Evolutionary conservation across 2,329 filamentous ascomycete genomes (phyloP), one percentile per base, ranked within the genome.

Genomic region (Escovopsis sp.): DNA sequence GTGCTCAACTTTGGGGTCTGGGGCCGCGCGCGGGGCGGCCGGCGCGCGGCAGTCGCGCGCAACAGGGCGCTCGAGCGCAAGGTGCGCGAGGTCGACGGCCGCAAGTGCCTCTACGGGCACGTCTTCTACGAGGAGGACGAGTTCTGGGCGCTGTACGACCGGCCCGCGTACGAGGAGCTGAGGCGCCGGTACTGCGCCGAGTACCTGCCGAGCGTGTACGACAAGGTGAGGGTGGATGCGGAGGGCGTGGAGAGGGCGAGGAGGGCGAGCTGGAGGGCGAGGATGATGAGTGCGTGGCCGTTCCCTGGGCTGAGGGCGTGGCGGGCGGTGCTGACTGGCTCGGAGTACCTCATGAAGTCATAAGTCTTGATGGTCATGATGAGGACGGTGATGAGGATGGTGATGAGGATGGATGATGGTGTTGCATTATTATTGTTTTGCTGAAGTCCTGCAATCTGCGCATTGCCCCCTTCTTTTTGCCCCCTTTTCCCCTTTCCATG

Each of bases 31-130:
- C 59, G 64, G 3, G 54, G 52, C 3, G 57, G 63, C 25, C 60
- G 65, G 3, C 55, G 63, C 2, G 58, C 65, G 9, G 73, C 72
- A 39, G 61, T 81, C 8, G 50, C 52, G 1, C 61, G 66, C 39
- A 84, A 84, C 54, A 68, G 75, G 1, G 65, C 64, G 1, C 62
- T 84, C 1, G 80, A 84, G 57, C 59, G 63, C 8, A 74, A 20
- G 20, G 3, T 20, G 20, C 3, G 3, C 20, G 20, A 20, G 3
- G 20, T 20, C 3, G 20, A 20, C 3, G 20, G 20, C 20, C 20
- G 20, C 20, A 83, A 83, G 58, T 81, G 76, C 65, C 59, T 84
- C 1, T 84, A 84, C 47, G 77, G 78, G 1, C 78, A 83, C 43
- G 74, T 76, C 0, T 83, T 78, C 57, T 81, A 81, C 55, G 72